These are phyloP conservation scores for Lagenidium giganteum DNA, from an alignment of 352 stramenopile species.

Conservation along the genomic window DNA sequence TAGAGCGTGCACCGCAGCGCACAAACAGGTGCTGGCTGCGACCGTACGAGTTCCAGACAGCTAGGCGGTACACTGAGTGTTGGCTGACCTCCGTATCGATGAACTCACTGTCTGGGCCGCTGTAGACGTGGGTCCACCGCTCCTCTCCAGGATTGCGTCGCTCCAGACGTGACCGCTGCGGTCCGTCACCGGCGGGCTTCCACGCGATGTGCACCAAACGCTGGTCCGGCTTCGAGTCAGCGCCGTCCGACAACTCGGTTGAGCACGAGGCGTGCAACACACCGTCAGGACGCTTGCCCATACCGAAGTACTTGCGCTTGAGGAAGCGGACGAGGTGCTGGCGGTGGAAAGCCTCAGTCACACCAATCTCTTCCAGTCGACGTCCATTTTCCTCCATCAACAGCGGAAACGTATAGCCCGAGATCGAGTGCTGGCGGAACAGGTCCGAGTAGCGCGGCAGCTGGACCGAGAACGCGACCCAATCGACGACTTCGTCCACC, in stretches of 20 bases:
- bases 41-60: constrained; percentile 84
- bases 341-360: constrained; percentile 63
- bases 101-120: constrained; percentile 66
- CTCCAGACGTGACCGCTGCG: constrained; percentile 70
- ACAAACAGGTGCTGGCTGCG: constrained; percentile 54
- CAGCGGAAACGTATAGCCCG: constrained; percentile 81
- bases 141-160: constrained; percentile 52
- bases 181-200: constrained; percentile 35
- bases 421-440: constrained; percentile 80
- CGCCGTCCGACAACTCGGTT: constrained; percentile 13
- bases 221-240: constrained; percentile 11
- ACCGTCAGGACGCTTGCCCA: constrained; percentile 52
- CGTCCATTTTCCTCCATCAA: constrained; percentile 81
- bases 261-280: constrained; percentile 39
- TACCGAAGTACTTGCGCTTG: constrained; percentile 77
- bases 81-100: constrained; percentile 53
- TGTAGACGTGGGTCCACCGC: constrained; percentile 53
- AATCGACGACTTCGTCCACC: constrained; percentile 75
- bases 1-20: constrained; percentile 28
- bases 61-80: constrained; percentile 67
- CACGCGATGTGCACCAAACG: constrained; percentile 52
- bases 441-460: constrained; percentile 76
- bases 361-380: constrained; percentile 68
- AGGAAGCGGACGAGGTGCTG: constrained; percentile 80
- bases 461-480: constrained; percentile 76